Percentiles rank a stretch among this genome's conserved stretches.
phyloP scores from a whole-genome alignment of 352 stramenopile genomes.

The Phytopythium mirpurense region DNA sequence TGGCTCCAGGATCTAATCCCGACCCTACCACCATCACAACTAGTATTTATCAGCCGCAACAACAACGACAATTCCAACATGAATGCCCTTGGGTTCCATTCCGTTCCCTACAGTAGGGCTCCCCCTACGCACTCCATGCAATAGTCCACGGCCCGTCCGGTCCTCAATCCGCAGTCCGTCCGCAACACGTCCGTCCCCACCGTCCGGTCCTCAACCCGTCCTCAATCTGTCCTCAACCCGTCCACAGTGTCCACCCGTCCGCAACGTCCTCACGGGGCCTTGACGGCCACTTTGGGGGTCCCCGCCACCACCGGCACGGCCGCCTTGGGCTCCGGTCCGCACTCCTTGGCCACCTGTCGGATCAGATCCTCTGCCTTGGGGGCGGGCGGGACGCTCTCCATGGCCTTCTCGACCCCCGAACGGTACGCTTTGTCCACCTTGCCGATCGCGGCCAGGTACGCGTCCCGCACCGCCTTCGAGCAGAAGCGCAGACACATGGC shows the following conservation, averaged over 20 bases:
- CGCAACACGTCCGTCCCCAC: too few relatives aligned
- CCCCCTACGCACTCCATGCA: too few relatives aligned
- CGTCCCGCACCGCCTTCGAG: not conserved
- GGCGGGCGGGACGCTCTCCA: not conserved
- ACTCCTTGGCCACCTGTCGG: not conserved
- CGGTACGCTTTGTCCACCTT: conserved; percentile 4
- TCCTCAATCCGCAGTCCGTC: too few relatives aligned
- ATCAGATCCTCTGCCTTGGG: not conserved
- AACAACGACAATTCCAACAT: too few relatives aligned
- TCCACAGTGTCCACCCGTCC: too few relatives aligned
- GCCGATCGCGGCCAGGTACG: not conserved
- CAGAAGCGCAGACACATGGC: conserved; percentile 18
- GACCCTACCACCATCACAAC: not conserved
- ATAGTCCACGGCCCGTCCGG: too few relatives aligned
- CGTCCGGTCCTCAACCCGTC: too few relatives aligned
- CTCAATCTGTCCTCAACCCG: too few relatives aligned
- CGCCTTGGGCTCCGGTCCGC: not conserved
- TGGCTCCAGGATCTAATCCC: too few relatives aligned
- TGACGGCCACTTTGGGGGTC: not conserved
- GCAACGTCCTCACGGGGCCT: not conserved
- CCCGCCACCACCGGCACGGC: not conserved
- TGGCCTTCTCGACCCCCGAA: not conserved
- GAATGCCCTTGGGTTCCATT: too few relatives aligned
- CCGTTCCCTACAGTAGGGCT: too few relatives aligned
- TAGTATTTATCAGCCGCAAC: not conserved